These are phyloP conservation scores for Strigomonas culicis DNA, from an alignment of 208 protist species.

Conservation along the genomic window DNA sequence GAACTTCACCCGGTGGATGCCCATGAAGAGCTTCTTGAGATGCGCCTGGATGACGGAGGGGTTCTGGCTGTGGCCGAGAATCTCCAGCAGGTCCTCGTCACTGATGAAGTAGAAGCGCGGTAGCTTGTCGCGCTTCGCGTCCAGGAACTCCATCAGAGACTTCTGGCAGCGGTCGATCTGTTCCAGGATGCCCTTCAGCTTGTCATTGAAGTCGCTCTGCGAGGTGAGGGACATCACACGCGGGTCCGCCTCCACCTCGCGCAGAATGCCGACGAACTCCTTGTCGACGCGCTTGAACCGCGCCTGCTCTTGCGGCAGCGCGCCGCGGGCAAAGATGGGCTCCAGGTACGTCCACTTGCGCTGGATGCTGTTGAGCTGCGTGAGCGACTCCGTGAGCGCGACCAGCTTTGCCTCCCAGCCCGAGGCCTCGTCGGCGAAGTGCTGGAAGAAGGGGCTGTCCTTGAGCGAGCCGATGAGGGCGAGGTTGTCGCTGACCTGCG, in stretches of 20 bases:
- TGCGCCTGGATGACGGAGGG: conserved; percentile 90
- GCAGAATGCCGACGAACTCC: conserved; percentile 93
- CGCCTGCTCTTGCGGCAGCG: conserved; percentile 94
- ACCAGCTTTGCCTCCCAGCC: conserved; percentile 92
- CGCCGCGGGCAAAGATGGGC: conserved; percentile 96
- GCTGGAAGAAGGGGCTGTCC: conserved; percentile 92
- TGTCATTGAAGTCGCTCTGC: conserved; percentile 83
- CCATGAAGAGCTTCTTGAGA: conserved; percentile 95
- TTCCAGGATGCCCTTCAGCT: conserved; percentile 88
- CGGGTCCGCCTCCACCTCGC: conserved; percentile 81
- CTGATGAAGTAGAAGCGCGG: conserved; percentile 99
- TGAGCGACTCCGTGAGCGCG: conserved; percentile 77
- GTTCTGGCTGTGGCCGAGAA: conserved; percentile 94
- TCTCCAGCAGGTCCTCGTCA: conserved; percentile 98
- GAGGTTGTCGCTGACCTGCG: conserved; percentile 95
- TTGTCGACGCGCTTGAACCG: conserved; percentile 96
- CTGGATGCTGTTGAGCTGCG: conserved; percentile 94
- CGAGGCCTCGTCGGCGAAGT: conserved; percentile 91
- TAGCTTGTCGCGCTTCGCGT: conserved; percentile 94
- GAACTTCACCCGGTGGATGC: conserved; percentile 87
- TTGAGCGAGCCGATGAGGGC: conserved; percentile 94
- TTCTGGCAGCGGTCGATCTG: conserved; percentile 96
- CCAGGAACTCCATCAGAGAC: conserved; percentile 97
- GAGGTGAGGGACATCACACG: conserved; percentile 90
- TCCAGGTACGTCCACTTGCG: conserved; percentile 97